A percentile compares a stretch with the other conserved stretches of the same genome.
Evolutionary conservation across 1,139 yeast genomes (phyloP).

Genomic region (Hyphopichia fennica): DNA sequence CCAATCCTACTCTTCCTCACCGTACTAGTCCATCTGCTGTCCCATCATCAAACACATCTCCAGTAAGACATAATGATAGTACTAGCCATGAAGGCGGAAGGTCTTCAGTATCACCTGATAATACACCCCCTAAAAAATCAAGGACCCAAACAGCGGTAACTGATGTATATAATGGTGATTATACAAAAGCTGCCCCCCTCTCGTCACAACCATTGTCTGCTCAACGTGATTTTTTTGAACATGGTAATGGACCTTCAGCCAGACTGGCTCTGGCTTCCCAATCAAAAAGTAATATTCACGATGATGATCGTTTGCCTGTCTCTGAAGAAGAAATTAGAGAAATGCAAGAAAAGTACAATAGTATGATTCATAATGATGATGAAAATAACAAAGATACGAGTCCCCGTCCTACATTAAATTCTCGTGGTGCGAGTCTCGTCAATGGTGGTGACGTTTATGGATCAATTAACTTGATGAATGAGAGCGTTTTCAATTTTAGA

Average conservation of each 20-base stretch:
- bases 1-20: neutral
- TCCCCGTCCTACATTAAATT: neutral
- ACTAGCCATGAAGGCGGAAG: no score
- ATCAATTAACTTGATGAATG: constrained; percentile 44
- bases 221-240: constrained; percentile 45
- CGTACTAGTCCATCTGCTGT: neutral
- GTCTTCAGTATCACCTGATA: neutral
- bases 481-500: constrained; percentile 41
- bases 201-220: constrained; percentile 58
- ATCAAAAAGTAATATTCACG: constrained; percentile 9
- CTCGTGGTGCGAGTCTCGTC: neutral
- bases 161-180: constrained; percentile 53
- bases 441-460: constrained; percentile 38
- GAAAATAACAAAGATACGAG: constrained; percentile 17
- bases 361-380: constrained; percentile 6
- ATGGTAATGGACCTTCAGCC: constrained; percentile 1
- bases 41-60: constrained; percentile 1
- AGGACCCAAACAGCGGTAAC: constrained; percentile 23
- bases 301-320: constrained; percentile 38
- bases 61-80: neutral
- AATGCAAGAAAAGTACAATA: constrained; percentile 36
- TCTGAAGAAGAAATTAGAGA: constrained; percentile 39
- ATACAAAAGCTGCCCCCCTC: constrained; percentile 49
- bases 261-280: constrained; percentile 6
- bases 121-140: neutral